phyloP scores from a whole-genome alignment of 208 protist species.

The Leishmania lainsoni region DNA sequence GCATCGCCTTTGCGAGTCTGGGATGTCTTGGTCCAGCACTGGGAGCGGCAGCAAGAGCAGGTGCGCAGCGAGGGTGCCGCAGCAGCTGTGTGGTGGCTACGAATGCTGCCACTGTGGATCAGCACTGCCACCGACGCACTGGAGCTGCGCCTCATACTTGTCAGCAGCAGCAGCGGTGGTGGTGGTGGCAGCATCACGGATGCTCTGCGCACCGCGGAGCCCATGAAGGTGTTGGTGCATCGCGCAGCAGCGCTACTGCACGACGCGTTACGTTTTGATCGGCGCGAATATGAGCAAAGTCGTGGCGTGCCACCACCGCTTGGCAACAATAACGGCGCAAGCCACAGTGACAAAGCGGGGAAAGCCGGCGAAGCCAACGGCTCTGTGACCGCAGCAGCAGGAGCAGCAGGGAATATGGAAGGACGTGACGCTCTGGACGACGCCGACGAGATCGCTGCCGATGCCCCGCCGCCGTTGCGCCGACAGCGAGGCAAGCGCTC shows the following conservation, averaged over 20 bases:
- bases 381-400: neutral
- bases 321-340: neutral
- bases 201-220: neutral
- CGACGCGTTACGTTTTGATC: constrained; percentile 31
- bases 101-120: constrained; percentile 29
- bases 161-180: constrained; percentile 3
- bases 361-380: neutral
- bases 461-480: constrained; percentile 17
- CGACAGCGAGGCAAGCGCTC: constrained; percentile 47
- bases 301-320: neutral
- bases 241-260: constrained; percentile 16
- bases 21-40: constrained; percentile 37
- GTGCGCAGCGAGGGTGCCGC: constrained; percentile 40
- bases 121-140: constrained; percentile 10
- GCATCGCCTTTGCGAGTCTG: constrained; percentile 26
- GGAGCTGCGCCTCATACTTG: constrained; percentile 25
- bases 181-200: neutral
- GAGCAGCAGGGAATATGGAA: neutral
- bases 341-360: neutral
- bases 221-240: constrained; percentile 19
- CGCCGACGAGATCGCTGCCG: neutral
- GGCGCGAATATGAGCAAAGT: constrained; percentile 24
- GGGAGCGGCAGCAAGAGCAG: constrained; percentile 23
- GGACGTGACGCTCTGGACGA: constrained; percentile 1
- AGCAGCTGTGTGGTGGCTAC: constrained; percentile 45